Percentiles rank a stretch among this genome's conserved stretches.
These are phyloP conservation scores for Plasmodium knowlesi DNA, from an alignment of 169 alveolate species.

Conservation along the genomic window DNA sequence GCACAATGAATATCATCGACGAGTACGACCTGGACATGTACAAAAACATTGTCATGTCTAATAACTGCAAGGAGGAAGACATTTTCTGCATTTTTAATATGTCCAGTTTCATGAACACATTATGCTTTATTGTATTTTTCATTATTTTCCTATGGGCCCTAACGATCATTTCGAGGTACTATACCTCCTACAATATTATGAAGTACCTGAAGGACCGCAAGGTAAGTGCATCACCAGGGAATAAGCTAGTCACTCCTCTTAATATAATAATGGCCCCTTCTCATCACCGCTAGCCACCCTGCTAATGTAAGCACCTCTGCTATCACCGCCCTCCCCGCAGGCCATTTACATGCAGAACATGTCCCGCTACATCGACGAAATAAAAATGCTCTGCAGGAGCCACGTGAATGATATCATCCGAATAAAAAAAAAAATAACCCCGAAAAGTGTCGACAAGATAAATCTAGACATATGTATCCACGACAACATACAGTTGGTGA, in stretches of 20 bases:
- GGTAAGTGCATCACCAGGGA: constrained; percentile 8
- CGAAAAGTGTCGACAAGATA: constrained; percentile 26
- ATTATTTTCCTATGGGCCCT: constrained; percentile 27
- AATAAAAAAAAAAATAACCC: constrained; percentile 44
- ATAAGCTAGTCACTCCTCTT: too few relatives aligned
- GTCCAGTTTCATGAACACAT: constrained; percentile 33
- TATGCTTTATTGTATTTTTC: constrained; percentile 33
- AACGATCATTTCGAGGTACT: constrained; percentile 9
- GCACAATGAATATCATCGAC: constrained; percentile 33
- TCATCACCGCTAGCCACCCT: neutral
- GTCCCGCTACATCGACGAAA: constrained; percentile 29
- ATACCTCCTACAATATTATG: constrained; percentile 26
- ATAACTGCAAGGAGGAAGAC: constrained; percentile 50
- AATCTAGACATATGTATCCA: constrained; percentile 26
- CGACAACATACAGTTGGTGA: constrained; percentile 19
- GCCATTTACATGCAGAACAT: constrained; percentile 52
- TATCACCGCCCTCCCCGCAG: neutral
- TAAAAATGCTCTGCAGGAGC: constrained; percentile 47
- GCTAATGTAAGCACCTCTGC: too few relatives aligned
- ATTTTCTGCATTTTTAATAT: constrained; percentile 29
- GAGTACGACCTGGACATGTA: constrained; percentile 61
- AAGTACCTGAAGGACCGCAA: constrained; percentile 35
- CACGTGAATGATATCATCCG: constrained; percentile 58
- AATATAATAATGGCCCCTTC: neutral
- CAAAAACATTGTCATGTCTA: constrained; percentile 42